Conservation (phyloP, 768 basidiomycete genomes). For the Boletus barrowsii region DNA sequence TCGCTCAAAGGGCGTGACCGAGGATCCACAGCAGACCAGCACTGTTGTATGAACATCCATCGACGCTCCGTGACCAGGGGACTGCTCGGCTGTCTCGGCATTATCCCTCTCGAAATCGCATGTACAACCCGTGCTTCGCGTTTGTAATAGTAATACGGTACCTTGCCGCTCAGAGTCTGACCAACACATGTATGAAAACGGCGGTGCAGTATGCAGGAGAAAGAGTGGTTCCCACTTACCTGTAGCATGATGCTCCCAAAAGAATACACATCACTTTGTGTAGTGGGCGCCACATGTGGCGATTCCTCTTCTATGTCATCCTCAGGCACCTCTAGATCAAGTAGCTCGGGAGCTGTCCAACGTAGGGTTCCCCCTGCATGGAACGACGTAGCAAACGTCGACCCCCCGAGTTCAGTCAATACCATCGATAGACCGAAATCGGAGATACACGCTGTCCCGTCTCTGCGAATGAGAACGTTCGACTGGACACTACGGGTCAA, state of each 20-base stretch:
- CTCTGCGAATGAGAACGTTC: too few relatives aligned
- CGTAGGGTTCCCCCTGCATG: constrained; percentile 7
- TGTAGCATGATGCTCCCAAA: constrained; percentile 4
- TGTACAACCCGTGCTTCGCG: constrained; percentile 10
- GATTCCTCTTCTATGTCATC: not conserved
- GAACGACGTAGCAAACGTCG: constrained; percentile 19
- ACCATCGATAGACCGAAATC: too few relatives aligned
- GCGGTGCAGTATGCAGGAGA: not conserved
- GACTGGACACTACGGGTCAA: not conserved
- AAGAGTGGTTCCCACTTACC: not conserved
- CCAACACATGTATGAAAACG: not conserved
- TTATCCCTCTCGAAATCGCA: constrained; percentile 6
- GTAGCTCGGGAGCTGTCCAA: constrained; percentile 9
- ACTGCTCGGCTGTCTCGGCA: not conserved
- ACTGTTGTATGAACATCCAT: constrained; percentile 13
- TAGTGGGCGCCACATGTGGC: not conserved
- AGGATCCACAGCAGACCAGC: constrained; percentile 10
- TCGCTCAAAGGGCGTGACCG: constrained; percentile 26
- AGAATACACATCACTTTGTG: constrained; percentile 1
- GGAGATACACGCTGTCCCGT: too few relatives aligned
- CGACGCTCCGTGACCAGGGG: constrained; percentile 1
- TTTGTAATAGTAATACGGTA: not conserved
- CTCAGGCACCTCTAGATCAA: constrained; percentile 2
- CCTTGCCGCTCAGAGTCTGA: not conserved
- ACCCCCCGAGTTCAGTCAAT: not conserved